Base-by-base conservation (phyloP, 768 basidiomycete species). In the Suillus subluteus region DNA sequence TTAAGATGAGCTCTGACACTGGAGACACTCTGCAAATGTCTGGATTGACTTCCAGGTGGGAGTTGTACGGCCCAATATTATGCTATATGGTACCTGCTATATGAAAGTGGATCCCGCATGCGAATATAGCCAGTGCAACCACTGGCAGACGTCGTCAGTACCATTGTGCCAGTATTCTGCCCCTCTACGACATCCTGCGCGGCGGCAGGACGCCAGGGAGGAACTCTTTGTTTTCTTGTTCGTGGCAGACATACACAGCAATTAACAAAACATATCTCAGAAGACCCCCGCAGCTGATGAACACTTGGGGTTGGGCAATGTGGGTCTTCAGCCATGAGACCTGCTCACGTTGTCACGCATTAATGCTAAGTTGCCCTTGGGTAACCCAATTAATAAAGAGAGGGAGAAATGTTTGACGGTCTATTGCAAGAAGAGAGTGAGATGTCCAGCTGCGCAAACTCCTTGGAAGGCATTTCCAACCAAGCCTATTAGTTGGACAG, bases 21-120 rank as follows among this genome's bases (percentile, higher is more conserved):
- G 13, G 40, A 41, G 4, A 67, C 0, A 56, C 74, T 63, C 83
- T 81, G 21, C 82, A 83, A 55, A 76, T 50, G n/a, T 69, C 63
- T 21, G 50, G 56, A 43, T 62, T 62, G 40, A 56, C 41, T 18
- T 64, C 44, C 21, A 48, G 43, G 40, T 44, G 58, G n/a, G 62
- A 32, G 30, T 55, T 6, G 48, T 40, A 23, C n/a, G 43, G 9
- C n/a, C 35, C 41, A 44, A 18, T 50, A 44, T 38, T 56, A 50
- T 43, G 21, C 2, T 40, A 13, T 40, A 37, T 50, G 55, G 58
- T n/a, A n/a, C 41, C 21, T 58, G 63, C 66, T 44, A 63, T 21
- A 71, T 65, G 41, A 64, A 26, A 4, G 67, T 66, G 43, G 70
- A 62, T 8, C 41, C 66, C 41, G 41, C 41, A 43, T 18, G 43